Base-by-base conservation (phyloP, 768 basidiomycete genomes). In the Coprinopsis strossmayeri region DNA sequence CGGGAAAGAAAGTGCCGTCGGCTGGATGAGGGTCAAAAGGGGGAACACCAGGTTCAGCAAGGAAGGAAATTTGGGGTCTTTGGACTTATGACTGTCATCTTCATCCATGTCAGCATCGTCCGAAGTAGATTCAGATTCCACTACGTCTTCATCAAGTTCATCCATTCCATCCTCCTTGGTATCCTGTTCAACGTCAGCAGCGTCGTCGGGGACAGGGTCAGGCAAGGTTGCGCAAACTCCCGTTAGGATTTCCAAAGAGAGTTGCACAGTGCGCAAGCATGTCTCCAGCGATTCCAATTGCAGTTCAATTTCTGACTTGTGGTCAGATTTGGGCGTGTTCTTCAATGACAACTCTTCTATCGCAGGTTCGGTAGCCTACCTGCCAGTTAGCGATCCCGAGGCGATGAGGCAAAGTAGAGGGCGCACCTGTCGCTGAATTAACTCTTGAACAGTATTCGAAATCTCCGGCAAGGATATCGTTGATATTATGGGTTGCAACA, bases 171-270 rank as follows among this genome's bases (percentile, higher is more conserved):
- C 57, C n/a, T 59, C 64, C 18, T 65, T 59, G 30, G 54, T 64
- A 46, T 59, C 66, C 53, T 70, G 73, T 58, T 75, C 71, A 21
- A 68, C 67, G 10, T 64, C 64, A 15, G 61, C 61, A n/a, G 32
- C 13, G 13, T 25, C 34, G 27, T 50, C 49, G 0, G 59, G 54
- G 24, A 61, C 64, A 15, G 85, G 80, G 57, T 91, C 90, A 3
- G 90, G 90, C 34, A 96, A 67, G 4, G 83, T 89, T 17, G 92
- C 92, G 61, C 90, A 96, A n/a, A 78, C 71, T 25, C 86, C 86
- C 0, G 91, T 94, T 53, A 96, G 64, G 42, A 96, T 81, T 66
- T 97, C 93, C 23, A 96, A 70, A n/a, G 86, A 81, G 26, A 93
- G 74, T 54, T 87, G 85, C 10, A 90, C 74, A 1, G 86, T 87